Evolutionary conservation across 2,329 filamentous ascomycete species (phyloP), one percentile per base, ranked within the genome.

Genomic region (Paradendryphiella salina): DNA sequence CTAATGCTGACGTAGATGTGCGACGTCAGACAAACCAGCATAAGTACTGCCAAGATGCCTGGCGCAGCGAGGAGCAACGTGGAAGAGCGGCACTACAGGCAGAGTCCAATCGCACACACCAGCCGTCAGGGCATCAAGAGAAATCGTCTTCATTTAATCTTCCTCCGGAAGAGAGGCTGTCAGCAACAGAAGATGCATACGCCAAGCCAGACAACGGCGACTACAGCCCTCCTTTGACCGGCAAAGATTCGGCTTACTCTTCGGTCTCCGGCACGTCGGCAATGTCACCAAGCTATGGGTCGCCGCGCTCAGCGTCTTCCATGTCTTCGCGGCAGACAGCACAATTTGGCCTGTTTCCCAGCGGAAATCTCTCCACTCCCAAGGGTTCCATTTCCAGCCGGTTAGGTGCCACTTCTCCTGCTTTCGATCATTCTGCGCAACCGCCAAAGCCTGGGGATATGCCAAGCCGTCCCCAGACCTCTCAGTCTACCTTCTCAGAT

Each of bases 171-270:
- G 47, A 56, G 21, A 56, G 38, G 21, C 29, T 34, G 39, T 46
- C 52, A 44, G 37, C 52, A 36, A 35, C 52, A 29, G 50, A 49
- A 47, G 49, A 52, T 45, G 32, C 46, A 26, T 45, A 54, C 20
- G 34, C 48, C 21, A 54, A 58, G 46, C 28, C 46, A 41, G 41
- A 56, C 20, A 59, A 59, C 39, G 54, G 49, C 8, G 65, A 68
- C 21, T 54, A 54, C 39, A 72, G 67, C 48, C 69, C 70, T n/a
- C 65, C 63, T 5, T 55, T 65, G 50, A 69, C 69, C 5, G 69
- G 67, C 21, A 71, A 72, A 50, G 71, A 74, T 39, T 74, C 71
- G 21, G 71, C 71, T 5, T 74, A 74, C 52, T 73, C 70, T 39
- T 74, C 71, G 7, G 60, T 72, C 18, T 72, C 71, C 15, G 68